A percentile compares a stretch with the other conserved stretches of the same genome.
phyloP scores from a whole-genome alignment of 331 rosid genomes.

The Telfairia occidentalis region DNA sequence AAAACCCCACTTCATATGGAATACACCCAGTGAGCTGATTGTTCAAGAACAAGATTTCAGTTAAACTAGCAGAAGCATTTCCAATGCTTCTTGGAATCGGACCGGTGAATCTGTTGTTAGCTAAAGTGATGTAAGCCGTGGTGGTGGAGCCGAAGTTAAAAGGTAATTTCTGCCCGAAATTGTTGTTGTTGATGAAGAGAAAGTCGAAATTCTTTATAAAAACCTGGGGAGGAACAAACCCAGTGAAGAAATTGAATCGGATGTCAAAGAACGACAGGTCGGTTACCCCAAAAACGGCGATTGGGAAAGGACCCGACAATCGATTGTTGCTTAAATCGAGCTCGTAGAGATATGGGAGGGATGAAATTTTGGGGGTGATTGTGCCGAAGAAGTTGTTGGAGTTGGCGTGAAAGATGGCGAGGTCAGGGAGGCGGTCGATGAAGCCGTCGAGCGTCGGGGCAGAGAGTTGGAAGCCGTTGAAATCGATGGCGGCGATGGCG shows the following conservation, averaged over 20 bases:
- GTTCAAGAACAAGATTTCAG: slow-evolving; percentile 25
- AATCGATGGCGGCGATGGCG: slow-evolving; percentile 27
- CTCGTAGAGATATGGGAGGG: slow-evolving; percentile 28
- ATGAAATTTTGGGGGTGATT: slow-evolving; percentile 21
- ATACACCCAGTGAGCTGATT: slow-evolving; percentile 32
- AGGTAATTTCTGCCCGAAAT: slow-evolving; percentile 19
- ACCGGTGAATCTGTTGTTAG: slow-evolving; percentile 39
- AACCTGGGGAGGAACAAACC: slow-evolving; percentile 25
- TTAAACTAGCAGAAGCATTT: slow-evolving; percentile 16
- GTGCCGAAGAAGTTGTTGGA: slow-evolving; percentile 40
- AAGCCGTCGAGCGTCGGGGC: slow-evolving; percentile 38
- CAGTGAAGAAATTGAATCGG: slow-evolving; percentile 34
- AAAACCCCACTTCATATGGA: slow-evolving; percentile 34
- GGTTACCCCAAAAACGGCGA: slow-evolving; percentile 8
- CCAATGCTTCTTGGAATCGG: slow-evolving; percentile 39
- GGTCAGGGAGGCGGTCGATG: slow-evolving; percentile 30
- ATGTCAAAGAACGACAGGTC: slow-evolving; percentile 24
- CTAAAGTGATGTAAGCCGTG: slow-evolving; percentile 25
- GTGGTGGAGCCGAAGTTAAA: slow-evolving; percentile 25
- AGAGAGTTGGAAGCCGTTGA: slow-evolving; percentile 37
- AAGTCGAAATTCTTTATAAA: slow-evolving; percentile 18
- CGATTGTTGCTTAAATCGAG: slow-evolving; percentile 41
- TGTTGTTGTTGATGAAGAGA: slow-evolving; percentile 37
- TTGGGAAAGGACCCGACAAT: slow-evolving; percentile 27
- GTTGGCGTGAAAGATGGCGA: slow-evolving; percentile 43